A percentile compares a stretch with the other conserved stretches of the same genome.
Conservation (phyloP, 1,284 basidiomycete species). For the Laetiporus sulphureus region DNA sequence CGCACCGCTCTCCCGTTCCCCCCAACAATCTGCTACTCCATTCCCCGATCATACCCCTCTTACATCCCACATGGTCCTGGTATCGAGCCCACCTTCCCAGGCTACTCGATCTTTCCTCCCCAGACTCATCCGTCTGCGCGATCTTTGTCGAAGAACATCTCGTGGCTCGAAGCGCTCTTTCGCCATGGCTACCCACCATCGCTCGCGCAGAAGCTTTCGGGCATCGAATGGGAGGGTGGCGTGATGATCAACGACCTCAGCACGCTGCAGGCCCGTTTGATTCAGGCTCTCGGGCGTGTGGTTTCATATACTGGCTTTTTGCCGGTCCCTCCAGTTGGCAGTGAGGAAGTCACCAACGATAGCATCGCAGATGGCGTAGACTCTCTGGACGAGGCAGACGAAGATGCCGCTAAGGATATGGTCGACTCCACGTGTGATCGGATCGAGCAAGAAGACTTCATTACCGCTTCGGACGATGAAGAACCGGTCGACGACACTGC, state of each 20-base stretch:
- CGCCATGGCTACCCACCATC: conserved; percentile 16
- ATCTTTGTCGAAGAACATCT: no score
- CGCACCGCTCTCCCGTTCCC: conserved; percentile 24
- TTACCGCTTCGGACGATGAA: conserved; percentile 1
- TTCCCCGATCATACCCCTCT: no score
- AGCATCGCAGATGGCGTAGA: not conserved
- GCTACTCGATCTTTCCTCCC: no score
- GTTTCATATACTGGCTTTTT: conserved; percentile 16
- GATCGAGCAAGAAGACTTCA: conserved; percentile 1
- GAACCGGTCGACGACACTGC: not conserved
- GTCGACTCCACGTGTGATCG: not conserved
- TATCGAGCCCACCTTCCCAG: no score
- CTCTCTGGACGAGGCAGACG: not conserved
- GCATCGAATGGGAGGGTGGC: conserved; percentile 13
- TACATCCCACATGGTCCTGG: no score
- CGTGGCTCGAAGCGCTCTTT: conserved; percentile 20
- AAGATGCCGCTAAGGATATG: not conserved
- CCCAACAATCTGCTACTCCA: no score
- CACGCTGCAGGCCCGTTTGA: conserved; percentile 7
- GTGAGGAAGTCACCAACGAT: not conserved
- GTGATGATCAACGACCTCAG: conserved; percentile 8
- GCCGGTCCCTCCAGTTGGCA: conserved; percentile 5
- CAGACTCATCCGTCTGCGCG: no score
- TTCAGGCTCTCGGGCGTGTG: conserved; percentile 13
- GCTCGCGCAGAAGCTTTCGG: conserved; percentile 15